Conservation (phyloP, 495 filamentous ascomycete genomes). For the Bacidia gigantensis region DNA sequence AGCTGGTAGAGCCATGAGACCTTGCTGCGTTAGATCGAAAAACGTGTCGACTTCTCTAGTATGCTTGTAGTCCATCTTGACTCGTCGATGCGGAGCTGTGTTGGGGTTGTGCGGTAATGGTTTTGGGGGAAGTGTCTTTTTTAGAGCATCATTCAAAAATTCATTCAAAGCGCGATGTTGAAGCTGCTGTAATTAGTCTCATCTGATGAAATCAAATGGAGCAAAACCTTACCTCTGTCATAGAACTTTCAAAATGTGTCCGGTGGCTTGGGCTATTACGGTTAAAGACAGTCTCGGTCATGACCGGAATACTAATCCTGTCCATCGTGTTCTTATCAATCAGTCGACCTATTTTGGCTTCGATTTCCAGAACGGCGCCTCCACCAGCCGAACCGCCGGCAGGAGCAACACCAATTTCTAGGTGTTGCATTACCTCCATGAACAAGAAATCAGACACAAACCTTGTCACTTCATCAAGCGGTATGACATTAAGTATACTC, state of each 20-base stretch:
- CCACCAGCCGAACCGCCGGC: constrained; percentile 39
- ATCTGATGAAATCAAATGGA: constrained; percentile 6
- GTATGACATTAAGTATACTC: constrained; percentile 47
- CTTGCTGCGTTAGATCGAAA: constrained; percentile 52
- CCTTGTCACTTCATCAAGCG: constrained; percentile 53
- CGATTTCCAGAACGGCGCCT: constrained; percentile 65
- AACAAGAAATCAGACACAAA: constrained; percentile 63
- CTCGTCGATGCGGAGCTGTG: constrained; percentile 33
- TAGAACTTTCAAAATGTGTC: constrained; percentile 59
- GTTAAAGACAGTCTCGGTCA: constrained; percentile 51
- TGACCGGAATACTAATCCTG: constrained; percentile 49
- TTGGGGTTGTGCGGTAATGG: constrained; percentile 25
- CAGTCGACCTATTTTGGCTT: constrained; percentile 76
- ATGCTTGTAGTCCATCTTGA: constrained; percentile 66
- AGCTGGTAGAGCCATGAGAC: constrained; percentile 38
- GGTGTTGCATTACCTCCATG: constrained; percentile 45
- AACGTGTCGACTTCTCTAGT: constrained; percentile 70
- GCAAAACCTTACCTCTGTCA: constrained; percentile 79
- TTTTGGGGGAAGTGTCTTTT: constrained; percentile 34
- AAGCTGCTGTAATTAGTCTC: constrained; percentile 12
- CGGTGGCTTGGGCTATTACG: constrained; percentile 33
- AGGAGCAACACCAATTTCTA: constrained; percentile 34
- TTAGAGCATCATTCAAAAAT: constrained; percentile 61
- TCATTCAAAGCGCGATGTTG: constrained; percentile 70
- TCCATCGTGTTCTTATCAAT: constrained; percentile 55